A percentile compares a stretch with the other conserved stretches of the same genome.
Conservation (phyloP, 805 yeast species). For the Naumovozyma castellii region DNA sequence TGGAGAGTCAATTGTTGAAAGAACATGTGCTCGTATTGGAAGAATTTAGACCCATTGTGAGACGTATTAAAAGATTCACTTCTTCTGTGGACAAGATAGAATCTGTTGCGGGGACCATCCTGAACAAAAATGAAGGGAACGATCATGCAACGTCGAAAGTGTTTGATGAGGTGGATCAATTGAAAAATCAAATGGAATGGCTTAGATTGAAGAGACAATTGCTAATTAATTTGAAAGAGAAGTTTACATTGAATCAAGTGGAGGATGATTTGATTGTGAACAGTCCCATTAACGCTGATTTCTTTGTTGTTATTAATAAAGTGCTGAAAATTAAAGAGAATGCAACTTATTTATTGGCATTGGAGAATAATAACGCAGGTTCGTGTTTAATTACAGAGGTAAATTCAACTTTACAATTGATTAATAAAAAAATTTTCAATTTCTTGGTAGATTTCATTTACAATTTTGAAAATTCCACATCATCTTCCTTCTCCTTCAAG, state of each 20-base stretch:
- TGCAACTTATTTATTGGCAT: constrained; percentile 60
- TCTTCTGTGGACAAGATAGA: constrained; percentile 17
- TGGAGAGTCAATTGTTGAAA: constrained; percentile 51
- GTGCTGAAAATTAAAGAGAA: constrained; percentile 57
- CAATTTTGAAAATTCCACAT: constrained; percentile 19
- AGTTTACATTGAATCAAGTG: constrained; percentile 59
- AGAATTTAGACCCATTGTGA: constrained; percentile 37
- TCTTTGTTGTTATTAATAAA: constrained; percentile 49
- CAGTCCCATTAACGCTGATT: constrained; percentile 37
- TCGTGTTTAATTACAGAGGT: constrained; percentile 52
- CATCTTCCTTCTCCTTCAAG: constrained; percentile 11
- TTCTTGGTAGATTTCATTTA: constrained; percentile 31
- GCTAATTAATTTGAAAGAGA: constrained; percentile 43
- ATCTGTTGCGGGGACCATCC: constrained; percentile 6
- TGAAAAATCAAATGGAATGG: constrained; percentile 12
- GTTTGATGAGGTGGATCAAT: constrained; percentile 9
- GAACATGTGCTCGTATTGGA: constrained; percentile 44
- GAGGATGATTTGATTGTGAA: constrained; percentile 54
- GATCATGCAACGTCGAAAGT: constrained; percentile 20
- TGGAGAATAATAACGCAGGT: constrained; percentile 60
- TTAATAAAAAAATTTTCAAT: constrained; percentile 45
- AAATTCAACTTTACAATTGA: constrained; percentile 41
- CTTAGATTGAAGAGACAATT: constrained; percentile 41
- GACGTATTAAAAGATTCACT: constrained; percentile 31
- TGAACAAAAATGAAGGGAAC: constrained; percentile 13